Percentiles rank a stretch among this genome's conserved stretches.
Conservation (phyloP, 495 filamentous ascomycete species). For the Annulohypoxylon moriforme region DNA sequence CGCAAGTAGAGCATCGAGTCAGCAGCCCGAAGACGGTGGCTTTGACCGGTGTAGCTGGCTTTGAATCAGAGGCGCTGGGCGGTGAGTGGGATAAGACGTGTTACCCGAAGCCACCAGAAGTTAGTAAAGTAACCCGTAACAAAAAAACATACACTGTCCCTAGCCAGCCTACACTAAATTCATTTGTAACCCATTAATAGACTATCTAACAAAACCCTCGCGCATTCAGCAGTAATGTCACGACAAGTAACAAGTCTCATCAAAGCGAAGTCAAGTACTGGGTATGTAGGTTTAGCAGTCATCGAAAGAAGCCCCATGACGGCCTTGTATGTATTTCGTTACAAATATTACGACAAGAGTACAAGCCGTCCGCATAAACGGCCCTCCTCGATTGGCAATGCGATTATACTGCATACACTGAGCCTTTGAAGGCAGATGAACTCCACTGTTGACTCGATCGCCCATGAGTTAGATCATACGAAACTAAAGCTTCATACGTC, state of each 20-base stretch:
- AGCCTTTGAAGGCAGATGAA: slow-evolving; percentile 16
- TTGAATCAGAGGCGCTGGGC: slow-evolving; percentile 10
- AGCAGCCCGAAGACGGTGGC: slow-evolving; percentile 22
- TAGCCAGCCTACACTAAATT: background rate
- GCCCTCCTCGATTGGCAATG: slow-evolving; percentile 5
- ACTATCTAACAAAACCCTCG: background rate
- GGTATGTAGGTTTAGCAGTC: background rate
- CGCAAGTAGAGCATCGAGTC: background rate
- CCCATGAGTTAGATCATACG: background rate
- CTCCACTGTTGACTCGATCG: background rate
- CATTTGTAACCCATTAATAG: slow-evolving; percentile 22
- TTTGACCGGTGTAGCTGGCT: slow-evolving; percentile 1
- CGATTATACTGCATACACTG: slow-evolving; percentile 23
- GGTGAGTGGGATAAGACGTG: slow-evolving; percentile 17
- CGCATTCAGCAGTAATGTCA: slow-evolving; percentile 15
- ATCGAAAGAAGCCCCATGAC: background rate
- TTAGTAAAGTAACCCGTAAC: slow-evolving; percentile 9
- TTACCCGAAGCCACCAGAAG: background rate
- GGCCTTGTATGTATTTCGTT: slow-evolving; percentile 39
- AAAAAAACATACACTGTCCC: background rate
- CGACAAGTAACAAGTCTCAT: background rate
- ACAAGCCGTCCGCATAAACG: background rate
- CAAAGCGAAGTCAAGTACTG: background rate
- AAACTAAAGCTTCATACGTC: slow-evolving; percentile 68
- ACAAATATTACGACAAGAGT: slow-evolving; percentile 34